A percentile compares a stretch with the other conserved stretches of the same genome.
These are phyloP conservation scores for Allium cepa DNA, from an alignment of 106 monocot species.

Conservation along the genomic window DNA sequence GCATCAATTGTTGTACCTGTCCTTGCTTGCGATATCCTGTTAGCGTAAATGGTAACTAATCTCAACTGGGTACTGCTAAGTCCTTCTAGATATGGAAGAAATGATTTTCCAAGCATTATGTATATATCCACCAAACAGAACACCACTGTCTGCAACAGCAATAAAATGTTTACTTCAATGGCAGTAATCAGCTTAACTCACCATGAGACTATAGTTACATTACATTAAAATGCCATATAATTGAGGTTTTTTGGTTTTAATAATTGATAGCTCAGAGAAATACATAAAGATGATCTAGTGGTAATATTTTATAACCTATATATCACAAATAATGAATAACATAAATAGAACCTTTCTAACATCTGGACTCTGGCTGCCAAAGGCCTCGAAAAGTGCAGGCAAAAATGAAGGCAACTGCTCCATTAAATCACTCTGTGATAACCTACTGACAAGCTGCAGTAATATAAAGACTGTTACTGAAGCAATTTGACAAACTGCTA, in stretches of 20 bases:
- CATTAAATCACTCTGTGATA: constrained; percentile 87
- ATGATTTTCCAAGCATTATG: constrained; percentile 88
- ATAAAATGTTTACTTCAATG: background rate
- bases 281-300: no score
- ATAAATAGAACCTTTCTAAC: constrained; percentile 72
- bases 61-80: constrained; percentile 94
- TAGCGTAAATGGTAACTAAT: constrained; percentile 88
- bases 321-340: background rate
- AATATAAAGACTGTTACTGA: background rate
- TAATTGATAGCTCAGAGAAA: no score
- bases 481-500: background rate
- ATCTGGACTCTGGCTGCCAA: constrained; percentile 86
- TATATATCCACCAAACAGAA: constrained; percentile 99
- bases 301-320: no score
- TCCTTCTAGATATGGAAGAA: constrained; percentile 85
- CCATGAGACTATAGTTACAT: no score
- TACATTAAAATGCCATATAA: no score
- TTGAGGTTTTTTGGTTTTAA: no score
- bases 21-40: constrained; percentile 87
- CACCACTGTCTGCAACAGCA: constrained; percentile 65
- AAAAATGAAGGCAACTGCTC: constrained; percentile 84
- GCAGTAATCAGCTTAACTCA: no score
- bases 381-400: constrained; percentile 95
- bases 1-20: constrained; percentile 57
- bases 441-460: constrained; percentile 70